Evolutionary conservation across 2,329 filamentous ascomycete genomes (phyloP).

Genomic region (Botrytis cinerea): DNA sequence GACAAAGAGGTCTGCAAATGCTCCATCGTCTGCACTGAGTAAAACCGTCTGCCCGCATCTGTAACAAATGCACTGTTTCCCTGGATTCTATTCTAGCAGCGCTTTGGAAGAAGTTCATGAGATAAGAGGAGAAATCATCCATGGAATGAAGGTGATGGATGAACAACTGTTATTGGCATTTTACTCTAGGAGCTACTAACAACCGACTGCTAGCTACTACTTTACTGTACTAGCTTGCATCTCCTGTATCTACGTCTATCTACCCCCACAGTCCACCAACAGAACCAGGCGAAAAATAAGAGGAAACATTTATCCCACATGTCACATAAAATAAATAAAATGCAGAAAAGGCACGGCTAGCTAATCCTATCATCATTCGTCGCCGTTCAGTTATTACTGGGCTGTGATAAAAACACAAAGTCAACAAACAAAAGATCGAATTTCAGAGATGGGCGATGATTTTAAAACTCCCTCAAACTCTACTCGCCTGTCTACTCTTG

Average conservation of each 20-base stretch:
- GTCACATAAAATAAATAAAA: not conserved
- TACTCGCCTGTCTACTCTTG: not conserved
- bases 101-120: not conserved
- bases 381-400: not conserved
- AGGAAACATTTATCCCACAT: not conserved
- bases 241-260: not conserved
- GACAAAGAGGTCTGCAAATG: not conserved
- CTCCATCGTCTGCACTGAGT: not conserved
- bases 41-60: not conserved
- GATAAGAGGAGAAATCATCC: not conserved
- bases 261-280: not conserved
- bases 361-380: not conserved
- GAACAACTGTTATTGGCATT: not conserved
- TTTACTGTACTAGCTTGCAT: not conserved
- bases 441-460: not conserved
- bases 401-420: not conserved
- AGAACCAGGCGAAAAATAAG: not conserved
- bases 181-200: not conserved
- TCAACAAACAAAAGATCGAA: not conserved
- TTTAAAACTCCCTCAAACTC: not conserved
- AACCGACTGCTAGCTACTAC: not conserved
- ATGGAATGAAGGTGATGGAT: not conserved
- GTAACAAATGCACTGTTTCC: not conserved
- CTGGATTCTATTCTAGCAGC: not conserved
- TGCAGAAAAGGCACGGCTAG: not conserved